Conservation (phyloP, 139 green algal genomes). For the Chlorella vulgaris region DNA sequence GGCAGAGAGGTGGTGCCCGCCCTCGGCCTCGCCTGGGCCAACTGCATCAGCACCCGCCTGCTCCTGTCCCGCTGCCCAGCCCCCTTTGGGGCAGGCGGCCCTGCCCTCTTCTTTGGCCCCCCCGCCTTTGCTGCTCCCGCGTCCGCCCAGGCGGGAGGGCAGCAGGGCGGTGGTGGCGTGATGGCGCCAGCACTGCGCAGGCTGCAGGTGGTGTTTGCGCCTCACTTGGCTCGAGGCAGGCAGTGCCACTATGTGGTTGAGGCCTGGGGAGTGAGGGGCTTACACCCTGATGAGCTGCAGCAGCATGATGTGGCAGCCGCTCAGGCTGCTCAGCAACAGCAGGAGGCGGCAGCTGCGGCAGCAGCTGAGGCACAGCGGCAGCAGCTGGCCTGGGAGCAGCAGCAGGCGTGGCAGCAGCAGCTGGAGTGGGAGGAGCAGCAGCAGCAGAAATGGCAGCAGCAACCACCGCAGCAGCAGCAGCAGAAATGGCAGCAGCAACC, state of each 20-base stretch:
- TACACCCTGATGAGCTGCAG: conserved; percentile 26
- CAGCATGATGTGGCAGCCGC: background rate
- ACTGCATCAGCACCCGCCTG: conserved; percentile 74
- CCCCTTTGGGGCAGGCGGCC: background rate
- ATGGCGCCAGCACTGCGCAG: background rate
- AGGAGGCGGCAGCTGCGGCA: background rate
- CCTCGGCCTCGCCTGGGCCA: conserved; percentile 77
- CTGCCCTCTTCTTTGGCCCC: background rate
- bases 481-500: no score
- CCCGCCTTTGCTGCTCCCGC: conserved; percentile 4
- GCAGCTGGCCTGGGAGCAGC: background rate
- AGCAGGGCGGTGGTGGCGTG: background rate
- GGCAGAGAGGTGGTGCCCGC: conserved; percentile 69
- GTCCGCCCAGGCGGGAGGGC: background rate
- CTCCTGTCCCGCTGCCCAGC: conserved; percentile 56
- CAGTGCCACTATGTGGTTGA: conserved; percentile 51
- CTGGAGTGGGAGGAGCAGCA: background rate
- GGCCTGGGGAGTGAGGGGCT: conserved; percentile 43
- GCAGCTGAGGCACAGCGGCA: background rate
- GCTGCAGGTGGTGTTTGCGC: conserved; percentile 69
- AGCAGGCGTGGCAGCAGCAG: background rate
- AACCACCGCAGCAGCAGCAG: background rate
- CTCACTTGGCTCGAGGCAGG: conserved; percentile 47
- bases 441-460: conserved; percentile 8
- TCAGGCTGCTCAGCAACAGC: background rate